These are phyloP conservation scores for Rutidosis leptorrhynchoides DNA, from an alignment of 129 eudicot genomes.

Conservation along the genomic window DNA sequence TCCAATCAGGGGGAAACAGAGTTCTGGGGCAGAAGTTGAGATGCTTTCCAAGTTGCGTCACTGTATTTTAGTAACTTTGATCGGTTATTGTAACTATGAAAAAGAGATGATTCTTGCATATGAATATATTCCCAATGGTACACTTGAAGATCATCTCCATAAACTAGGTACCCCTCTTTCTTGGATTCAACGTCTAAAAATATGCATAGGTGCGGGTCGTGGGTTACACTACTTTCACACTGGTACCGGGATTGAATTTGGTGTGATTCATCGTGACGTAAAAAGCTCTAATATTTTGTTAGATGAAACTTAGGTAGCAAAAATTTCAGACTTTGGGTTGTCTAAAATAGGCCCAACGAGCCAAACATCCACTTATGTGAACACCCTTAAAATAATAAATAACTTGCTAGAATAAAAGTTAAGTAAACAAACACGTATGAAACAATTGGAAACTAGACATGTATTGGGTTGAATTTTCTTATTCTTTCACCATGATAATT, in stretches of 20 bases:
- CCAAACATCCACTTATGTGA: conserved; percentile 15
- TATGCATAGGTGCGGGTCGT: conserved; percentile 28
- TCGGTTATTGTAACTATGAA: conserved; percentile 16
- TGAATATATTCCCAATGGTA: conserved; percentile 22
- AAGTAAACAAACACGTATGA: too few species aligned
- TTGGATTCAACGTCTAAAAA: conserved; percentile 32
- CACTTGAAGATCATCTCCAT: conserved; percentile 28
- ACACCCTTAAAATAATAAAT: too few species aligned
- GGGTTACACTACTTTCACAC: conserved; percentile 37
- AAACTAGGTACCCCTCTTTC: conserved; percentile 22
- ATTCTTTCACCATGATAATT: too few species aligned
- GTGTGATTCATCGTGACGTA: conserved; percentile 32
- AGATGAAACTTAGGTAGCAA: conserved; percentile 2
- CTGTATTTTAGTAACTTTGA: conserved; percentile 4
- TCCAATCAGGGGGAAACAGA: conserved; percentile 17
- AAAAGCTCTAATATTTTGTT: conserved; percentile 20
- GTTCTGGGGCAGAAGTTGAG: conserved; percentile 24
- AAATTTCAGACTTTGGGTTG: conserved; percentile 7
- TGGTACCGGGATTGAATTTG: conserved; percentile 18
- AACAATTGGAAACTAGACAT: too few species aligned
- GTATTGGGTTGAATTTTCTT: too few species aligned
- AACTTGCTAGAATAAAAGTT: too few species aligned
- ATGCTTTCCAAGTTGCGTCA: conserved; percentile 27
- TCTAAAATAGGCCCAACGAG: conserved; percentile 11
- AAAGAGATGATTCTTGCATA: conserved; percentile 23